A percentile compares a stretch with the other conserved stretches of the same genome.
phyloP scores from a whole-genome alignment of 2,329 filamentous ascomycete genomes.

The Shiraia sp. region DNA sequence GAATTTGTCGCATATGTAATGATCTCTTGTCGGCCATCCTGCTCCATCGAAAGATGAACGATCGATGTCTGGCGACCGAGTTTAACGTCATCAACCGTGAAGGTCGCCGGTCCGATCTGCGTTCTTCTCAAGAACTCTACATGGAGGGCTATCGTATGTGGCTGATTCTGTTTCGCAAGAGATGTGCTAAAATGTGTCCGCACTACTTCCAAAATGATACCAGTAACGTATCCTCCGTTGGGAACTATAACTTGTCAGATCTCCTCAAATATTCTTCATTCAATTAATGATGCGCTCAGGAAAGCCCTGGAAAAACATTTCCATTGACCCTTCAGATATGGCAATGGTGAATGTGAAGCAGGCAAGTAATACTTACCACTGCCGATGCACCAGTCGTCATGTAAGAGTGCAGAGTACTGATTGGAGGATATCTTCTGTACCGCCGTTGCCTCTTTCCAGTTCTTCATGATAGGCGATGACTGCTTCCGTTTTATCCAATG shows the following conservation, averaged over 20 bases:
- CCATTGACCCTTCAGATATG: no score
- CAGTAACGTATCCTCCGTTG: constrained; percentile 71
- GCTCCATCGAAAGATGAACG: constrained; percentile 64
- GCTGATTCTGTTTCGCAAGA: constrained; percentile 61
- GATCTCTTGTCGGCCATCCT: constrained; percentile 62
- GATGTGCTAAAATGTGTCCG: constrained; percentile 62
- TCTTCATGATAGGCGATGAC: constrained; percentile 32
- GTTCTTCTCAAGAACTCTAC: constrained; percentile 69
- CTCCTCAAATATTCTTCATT: no score
- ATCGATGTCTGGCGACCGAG: constrained; percentile 66
- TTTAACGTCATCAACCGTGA: constrained; percentile 66
- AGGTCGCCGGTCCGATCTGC: constrained; percentile 58
- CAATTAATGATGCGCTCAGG: no score
- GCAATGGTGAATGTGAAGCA: no score
- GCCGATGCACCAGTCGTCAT: constrained; percentile 67
- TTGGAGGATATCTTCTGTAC: constrained; percentile 57
- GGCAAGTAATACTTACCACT: constrained; percentile 55
- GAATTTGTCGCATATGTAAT: constrained; percentile 68
- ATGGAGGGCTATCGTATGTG: constrained; percentile 67
- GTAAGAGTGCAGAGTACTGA: constrained; percentile 61
- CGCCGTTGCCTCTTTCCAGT: constrained; percentile 54
- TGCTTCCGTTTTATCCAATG: background rate
- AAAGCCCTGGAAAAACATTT: no score
- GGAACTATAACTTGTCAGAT: constrained; percentile 57
- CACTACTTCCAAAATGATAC: constrained; percentile 64